Base-by-base conservation (phyloP, 2,329 filamentous ascomycete species). In the Ceratocystiopsis brevicomis region DNA sequence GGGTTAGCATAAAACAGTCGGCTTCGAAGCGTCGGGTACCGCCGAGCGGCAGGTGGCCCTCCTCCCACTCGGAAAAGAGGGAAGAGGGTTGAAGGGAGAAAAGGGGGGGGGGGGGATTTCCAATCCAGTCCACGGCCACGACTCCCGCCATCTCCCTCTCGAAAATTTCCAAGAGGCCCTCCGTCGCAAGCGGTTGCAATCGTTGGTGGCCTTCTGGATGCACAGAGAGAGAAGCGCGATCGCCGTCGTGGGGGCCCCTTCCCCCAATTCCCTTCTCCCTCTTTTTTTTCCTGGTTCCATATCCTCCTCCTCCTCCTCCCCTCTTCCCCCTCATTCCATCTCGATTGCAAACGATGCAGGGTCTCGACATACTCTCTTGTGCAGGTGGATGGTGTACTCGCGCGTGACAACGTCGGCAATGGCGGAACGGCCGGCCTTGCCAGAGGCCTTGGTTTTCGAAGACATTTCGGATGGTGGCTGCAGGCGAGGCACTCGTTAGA, bases 351-450 rank as follows among this genome's bases (percentile, higher is more conserved):
- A 65, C 32, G 30, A 30, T 30, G 10, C 25, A 30, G 25, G 10
- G 2, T 30, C 4, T 30, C 25, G 38, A 81, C 81, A 66, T 87
- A 92, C 84, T 71, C 88, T 82, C 83, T 94, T 96, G 84, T 98
- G 90, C 60, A 98, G 73, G 78, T 98, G 88, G 73, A 98, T 96
- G 69, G 90, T 98, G 80, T 98, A 98, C 76, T 98, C 92, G 77
- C 90, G 85, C 61, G 90, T 81, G 67, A 98, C 88, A 64, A 98
- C 92, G 71, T 98, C 88, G 69, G 85, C 80, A 68, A 98, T 94
- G 73, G 92, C 92, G 68, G 85, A 94, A 65, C 87, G 84, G 60
- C 67, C 65, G 49, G 58, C 50, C 70, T 81, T 81, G 73, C 79
- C 81, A 59, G 72, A 63, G 53, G 70, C 67, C 69, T 77, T 80